These are phyloP conservation scores for Pyrenophora teres DNA, from an alignment of 2,329 filamentous ascomycete genomes.

Conservation along the genomic window DNA sequence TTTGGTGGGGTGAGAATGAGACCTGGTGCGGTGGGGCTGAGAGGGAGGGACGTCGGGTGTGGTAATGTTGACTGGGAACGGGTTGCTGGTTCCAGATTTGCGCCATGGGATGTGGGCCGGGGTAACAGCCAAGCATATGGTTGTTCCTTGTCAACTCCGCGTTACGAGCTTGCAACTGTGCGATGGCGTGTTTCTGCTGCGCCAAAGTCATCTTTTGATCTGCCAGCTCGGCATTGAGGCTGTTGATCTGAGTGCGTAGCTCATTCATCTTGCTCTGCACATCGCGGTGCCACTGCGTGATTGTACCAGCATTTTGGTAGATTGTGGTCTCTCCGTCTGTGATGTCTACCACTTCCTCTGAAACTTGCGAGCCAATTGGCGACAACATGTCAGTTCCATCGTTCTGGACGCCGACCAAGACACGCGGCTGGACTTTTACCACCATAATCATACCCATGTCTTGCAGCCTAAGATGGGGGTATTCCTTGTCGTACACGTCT, in stretches of 20 bases:
- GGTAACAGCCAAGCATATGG: no score
- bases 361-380: slow-evolving; percentile 1
- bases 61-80: no score
- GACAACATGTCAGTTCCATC: not conserved
- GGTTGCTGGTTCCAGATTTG: no score
- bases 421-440: slow-evolving; percentile 3
- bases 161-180: not conserved
- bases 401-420: not conserved
- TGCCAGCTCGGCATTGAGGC: not conserved
- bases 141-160: no score
- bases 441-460: slow-evolving; percentile 21
- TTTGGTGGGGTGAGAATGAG: no score
- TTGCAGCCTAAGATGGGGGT: slow-evolving; percentile 2
- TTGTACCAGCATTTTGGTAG: slow-evolving; percentile 3
- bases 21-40: no score
- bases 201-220: not conserved
- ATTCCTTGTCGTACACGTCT: slow-evolving; percentile 10
- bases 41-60: no score
- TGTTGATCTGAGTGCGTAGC: not conserved
- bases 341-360: slow-evolving; percentile 2
- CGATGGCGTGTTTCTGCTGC: not conserved
- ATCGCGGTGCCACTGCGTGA: not conserved
- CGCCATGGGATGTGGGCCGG: no score
- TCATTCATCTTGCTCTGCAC: not conserved
- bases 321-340: slow-evolving; percentile 5